These are phyloP conservation scores for Rhododendron molle DNA, from an alignment of 148 eudicot genomes.

Conservation along the genomic window DNA sequence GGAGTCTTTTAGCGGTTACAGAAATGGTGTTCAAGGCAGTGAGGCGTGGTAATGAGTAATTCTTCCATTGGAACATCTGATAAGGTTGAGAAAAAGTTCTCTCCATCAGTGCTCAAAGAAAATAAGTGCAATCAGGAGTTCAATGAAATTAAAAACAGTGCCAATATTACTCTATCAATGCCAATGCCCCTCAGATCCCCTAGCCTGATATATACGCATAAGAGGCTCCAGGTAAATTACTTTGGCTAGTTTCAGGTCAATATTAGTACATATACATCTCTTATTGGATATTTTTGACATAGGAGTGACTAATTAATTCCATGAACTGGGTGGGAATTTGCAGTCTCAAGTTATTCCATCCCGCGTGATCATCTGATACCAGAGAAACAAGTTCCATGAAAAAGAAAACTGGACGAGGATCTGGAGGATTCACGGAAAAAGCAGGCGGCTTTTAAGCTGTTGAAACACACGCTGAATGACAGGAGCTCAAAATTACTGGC, in stretches of 20 bases:
- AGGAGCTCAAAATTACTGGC: slow-evolving; percentile 28
- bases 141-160: background rate
- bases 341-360: slow-evolving; percentile 27
- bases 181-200: slow-evolving; percentile 31
- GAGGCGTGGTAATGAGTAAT: slow-evolving; percentile 10
- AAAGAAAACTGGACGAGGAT: slow-evolving; percentile 31
- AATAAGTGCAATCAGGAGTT: slow-evolving; percentile 1
- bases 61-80: slow-evolving; percentile 9
- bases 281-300: background rate
- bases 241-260: background rate
- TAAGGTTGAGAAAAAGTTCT: background rate
- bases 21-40: background rate
- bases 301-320: slow-evolving; percentile 10
- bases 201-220: slow-evolving; percentile 46
- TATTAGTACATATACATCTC: background rate
- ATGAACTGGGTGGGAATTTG: slow-evolving; percentile 17
- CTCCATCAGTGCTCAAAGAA: slow-evolving; percentile 16
- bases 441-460: slow-evolving; percentile 34
- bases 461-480: slow-evolving; percentile 20
- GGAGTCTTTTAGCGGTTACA: slow-evolving; percentile 8
- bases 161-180: slow-evolving; percentile 21
- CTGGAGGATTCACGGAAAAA: slow-evolving; percentile 33
- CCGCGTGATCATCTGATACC: slow-evolving; percentile 27
- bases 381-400: slow-evolving; percentile 26
- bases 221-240: slow-evolving; percentile 49